These are phyloP conservation scores for Eudorina sp. DNA, from an alignment of 139 green algal species.

Conservation along the genomic window DNA sequence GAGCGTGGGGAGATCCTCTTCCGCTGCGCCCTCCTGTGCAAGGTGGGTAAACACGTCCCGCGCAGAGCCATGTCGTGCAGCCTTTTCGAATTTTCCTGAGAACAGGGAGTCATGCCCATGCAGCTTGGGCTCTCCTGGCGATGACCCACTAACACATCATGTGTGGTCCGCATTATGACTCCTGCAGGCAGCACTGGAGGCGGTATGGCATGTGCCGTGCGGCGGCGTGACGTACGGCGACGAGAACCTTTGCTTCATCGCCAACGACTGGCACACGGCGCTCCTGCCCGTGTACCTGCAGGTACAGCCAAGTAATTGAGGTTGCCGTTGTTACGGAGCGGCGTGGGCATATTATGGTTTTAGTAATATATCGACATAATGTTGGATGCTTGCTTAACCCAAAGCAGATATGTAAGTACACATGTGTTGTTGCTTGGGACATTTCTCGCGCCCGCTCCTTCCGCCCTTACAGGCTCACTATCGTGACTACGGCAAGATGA, in stretches of 20 bases:
- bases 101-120: background rate
- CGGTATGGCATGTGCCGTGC: conserved; percentile 89
- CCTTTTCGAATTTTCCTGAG: background rate
- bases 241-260: conserved; percentile 90
- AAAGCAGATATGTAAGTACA: too few species aligned
- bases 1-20: conserved; percentile 80
- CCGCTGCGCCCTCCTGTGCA: conserved; percentile 84
- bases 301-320: too few species aligned
- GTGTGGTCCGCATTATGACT: background rate
- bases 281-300: conserved; percentile 94
- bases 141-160: background rate
- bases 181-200: conserved; percentile 81
- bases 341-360: too few species aligned
- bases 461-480: conserved; percentile 96
- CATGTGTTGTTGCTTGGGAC: too few species aligned
- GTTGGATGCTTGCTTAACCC: too few species aligned
- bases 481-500: conserved; percentile 94
- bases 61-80: too few species aligned
- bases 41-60: conserved; percentile 64
- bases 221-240: conserved; percentile 89
- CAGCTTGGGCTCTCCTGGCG: background rate
- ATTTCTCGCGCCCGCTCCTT: too few species aligned
- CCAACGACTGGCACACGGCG: conserved; percentile 96
- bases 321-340: too few species aligned
- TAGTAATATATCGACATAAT: too few species aligned